Percentiles rank a stretch among this genome's conserved stretches.
Evolutionary conservation across 768 basidiomycete genomes (phyloP).

Genomic region (Mycena indigotica): DNA sequence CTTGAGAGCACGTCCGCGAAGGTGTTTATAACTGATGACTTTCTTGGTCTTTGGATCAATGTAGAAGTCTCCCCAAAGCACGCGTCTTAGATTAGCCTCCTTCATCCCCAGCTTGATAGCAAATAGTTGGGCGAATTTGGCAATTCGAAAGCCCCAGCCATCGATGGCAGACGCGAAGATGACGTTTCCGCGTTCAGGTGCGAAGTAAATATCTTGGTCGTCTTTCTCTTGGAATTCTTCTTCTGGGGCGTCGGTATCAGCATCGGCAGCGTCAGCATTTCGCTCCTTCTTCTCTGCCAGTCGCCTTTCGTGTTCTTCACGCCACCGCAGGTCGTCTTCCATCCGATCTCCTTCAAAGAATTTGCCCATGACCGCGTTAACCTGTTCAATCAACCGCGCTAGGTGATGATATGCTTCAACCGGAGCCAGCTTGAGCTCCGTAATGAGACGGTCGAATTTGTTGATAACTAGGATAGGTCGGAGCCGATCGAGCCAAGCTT

Average conservation of each 20-base stretch:
- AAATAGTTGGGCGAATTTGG: slow-evolving; percentile 92
- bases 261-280: slow-evolving; percentile 66
- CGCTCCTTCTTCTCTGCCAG: slow-evolving; percentile 75
- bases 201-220: slow-evolving; percentile 97
- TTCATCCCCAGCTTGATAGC: slow-evolving; percentile 88
- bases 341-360: slow-evolving; percentile 95
- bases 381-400: slow-evolving; percentile 90
- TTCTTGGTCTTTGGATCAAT: slow-evolving; percentile 94
- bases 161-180: slow-evolving; percentile 95
- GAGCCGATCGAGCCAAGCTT: slow-evolving; percentile 90
- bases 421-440: slow-evolving; percentile 89
- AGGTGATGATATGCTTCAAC: slow-evolving; percentile 94
- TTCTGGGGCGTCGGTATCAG: slow-evolving; percentile 39
- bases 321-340: slow-evolving; percentile 94
- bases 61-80: slow-evolving; percentile 97
- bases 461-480: slow-evolving; percentile 94
- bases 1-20: slow-evolving; percentile 84
- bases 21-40: slow-evolving; percentile 88
- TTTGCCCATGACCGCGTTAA: slow-evolving; percentile 96
- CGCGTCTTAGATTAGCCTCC: slow-evolving; percentile 80
- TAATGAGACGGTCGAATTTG: slow-evolving; percentile 92
- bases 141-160: slow-evolving; percentile 95
- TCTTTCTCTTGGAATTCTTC: slow-evolving; percentile 91
- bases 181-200: slow-evolving; percentile 93
- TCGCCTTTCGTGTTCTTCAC: slow-evolving; percentile 86